Evolutionary conservation across 83 land plant species (phyloP), one percentile per base, ranked within the genome.

Genomic region (Picea engelmannii): DNA sequence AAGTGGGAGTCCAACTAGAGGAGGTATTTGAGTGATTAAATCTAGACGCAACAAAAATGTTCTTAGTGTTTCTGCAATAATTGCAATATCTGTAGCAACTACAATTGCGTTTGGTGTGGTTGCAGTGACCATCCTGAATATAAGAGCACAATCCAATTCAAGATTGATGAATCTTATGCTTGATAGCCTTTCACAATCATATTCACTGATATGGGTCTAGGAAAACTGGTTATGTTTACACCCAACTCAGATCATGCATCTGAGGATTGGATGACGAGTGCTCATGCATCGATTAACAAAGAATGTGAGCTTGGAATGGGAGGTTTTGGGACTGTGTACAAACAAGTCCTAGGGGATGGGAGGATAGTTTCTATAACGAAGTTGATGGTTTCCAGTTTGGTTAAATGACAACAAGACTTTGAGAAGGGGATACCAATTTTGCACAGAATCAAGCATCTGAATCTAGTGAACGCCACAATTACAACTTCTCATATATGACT

Each of bases 81-180:
- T 95, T 84, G 98, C 99, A 55, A 97, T 97, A 66, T 91, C 94
- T 42, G 99, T 96, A 6, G 99, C 98, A 6, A 92, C 88, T 12
- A 81, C 91, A 1, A 97, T 97, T 69, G 91, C 88, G 24, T 70
- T 92, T 61, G 99, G 99, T 31, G 92, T 95, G 6, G 83, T 94
- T 10, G 84, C 88, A 16, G 89, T 97, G 17, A 87, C 93, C 13
- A 52, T 97, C 66, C 90, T 96, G 75, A 97, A 97, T 79, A 70
- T 92, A 66, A 90, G 85, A 47, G 97, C 83, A 1, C 91, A 92
- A 15, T 70, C 95, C 3, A 44, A 16, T 44, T 73, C 76, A 44
- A 73, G 76, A 73, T 73, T 58, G n/a, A 42, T 73, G 25, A 73
- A 73, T 73, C 76, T 42, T 73, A 73, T 73, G 76, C 76, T 73